Evolutionary conservation across 176 grass and related monocot species (phyloP), one percentile per base, ranked within the genome.

Genomic region (Guadua angustifolia): DNA sequence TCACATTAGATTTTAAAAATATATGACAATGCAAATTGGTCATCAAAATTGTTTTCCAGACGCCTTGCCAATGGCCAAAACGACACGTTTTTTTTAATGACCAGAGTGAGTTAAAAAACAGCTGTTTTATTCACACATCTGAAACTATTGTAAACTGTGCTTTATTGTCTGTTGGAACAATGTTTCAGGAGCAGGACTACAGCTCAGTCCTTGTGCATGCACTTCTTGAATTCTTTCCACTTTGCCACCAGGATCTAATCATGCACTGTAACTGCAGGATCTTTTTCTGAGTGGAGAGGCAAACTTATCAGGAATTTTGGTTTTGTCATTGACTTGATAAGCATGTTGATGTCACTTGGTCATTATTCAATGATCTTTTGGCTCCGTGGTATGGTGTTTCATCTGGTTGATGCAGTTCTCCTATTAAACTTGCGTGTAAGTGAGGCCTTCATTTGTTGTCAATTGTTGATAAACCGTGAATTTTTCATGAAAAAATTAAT

Each of bases 301-400:
- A 74, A 91, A 85, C 88, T 99, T 76, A 81, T 92, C 59, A 95
- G 97, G 86, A 88, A 99, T 85, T 91, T 85, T 79, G 89, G 97
- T 85, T 99, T 99, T 82, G 26, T 90, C 40, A 89, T 96, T 75
- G 93, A 99, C 67, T 79, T 96, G 63, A 85, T 92, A 83, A 91
- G 89, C 29, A 86, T 96, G 52, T 45, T 80, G 82, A 96, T 92
- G 88, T 90, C 87, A 78, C 66, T 96, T 78, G 86, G 93, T 81
- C 91, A 99, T 96, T 99, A 96, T 73, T 92, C 88, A 18, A 94
- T 90, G 84, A 99, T 93, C 51, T 94, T 90, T 90, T 99, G 93
- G 88, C 91, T 96, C 82, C 93, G 90, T 84, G 97, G 97, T 81
- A 94, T 99, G 89, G 86, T 86, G 22, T 96, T 99, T 92, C 97